Conservation (phyloP, 176 grass and related monocot species). For the Miscanthus lutarioriparius region DNA sequence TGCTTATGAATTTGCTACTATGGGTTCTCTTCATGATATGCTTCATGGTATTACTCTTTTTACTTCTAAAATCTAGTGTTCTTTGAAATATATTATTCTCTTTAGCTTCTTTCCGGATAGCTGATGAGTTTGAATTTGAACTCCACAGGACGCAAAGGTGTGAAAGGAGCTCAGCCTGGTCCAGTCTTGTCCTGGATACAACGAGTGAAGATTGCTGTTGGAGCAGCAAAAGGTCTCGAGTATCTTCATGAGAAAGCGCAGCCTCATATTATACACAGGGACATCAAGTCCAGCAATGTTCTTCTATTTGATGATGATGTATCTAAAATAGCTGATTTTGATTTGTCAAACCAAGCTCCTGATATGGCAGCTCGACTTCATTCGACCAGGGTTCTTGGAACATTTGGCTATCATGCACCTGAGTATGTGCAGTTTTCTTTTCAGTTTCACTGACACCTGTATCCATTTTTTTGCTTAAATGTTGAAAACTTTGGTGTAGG, state of each 20-base stretch:
- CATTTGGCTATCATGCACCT: slow-evolving; percentile 67
- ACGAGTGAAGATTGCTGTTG: slow-evolving; percentile 59
- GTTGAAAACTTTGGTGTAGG: slow-evolving; percentile 26
- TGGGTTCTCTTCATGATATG: slow-evolving; percentile 58
- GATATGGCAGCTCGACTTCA: slow-evolving; percentile 60
- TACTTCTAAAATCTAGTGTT: slow-evolving; percentile 8
- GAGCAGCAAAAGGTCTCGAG: slow-evolving; percentile 59
- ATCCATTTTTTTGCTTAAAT: neutral
- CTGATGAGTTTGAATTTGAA: slow-evolving; percentile 4
- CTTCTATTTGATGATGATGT: slow-evolving; percentile 58
- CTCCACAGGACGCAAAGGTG: slow-evolving; percentile 49
- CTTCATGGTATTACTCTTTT: slow-evolving; percentile 41
- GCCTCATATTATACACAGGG: slow-evolving; percentile 52
- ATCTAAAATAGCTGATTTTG: slow-evolving; percentile 60
- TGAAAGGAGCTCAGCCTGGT: slow-evolving; percentile 65
- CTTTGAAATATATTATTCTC: neutral
- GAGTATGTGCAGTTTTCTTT: slow-evolving; percentile 39
- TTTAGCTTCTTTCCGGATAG: neutral
- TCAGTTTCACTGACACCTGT: neutral
- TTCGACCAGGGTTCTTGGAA: slow-evolving; percentile 58
- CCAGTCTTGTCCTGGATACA: slow-evolving; percentile 51
- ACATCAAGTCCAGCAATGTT: slow-evolving; percentile 63
- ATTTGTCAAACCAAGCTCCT: slow-evolving; percentile 63
- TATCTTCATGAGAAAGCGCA: slow-evolving; percentile 62
- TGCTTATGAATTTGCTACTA: slow-evolving; percentile 53